A percentile compares a stretch with the other conserved stretches of the same genome.
These are phyloP conservation scores for Panus rudis DNA, from an alignment of 768 basidiomycete species.

Conservation along the genomic window DNA sequence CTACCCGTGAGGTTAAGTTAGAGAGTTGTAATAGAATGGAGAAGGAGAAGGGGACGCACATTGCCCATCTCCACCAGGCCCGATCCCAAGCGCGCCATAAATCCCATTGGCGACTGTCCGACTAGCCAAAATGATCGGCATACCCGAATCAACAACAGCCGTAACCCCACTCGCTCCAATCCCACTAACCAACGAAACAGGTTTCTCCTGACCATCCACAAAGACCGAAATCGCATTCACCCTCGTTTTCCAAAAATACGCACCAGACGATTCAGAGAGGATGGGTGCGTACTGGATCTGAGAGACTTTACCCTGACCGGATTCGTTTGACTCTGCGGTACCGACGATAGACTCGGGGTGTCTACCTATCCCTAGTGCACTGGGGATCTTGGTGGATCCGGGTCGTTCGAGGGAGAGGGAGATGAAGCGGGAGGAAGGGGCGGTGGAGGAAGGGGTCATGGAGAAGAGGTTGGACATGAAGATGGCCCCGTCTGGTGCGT, in stretches of 20 bases:
- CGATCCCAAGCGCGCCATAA: slow-evolving; percentile 66
- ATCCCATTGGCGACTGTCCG: slow-evolving; percentile 61
- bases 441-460: slow-evolving; percentile 43
- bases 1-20: slow-evolving; percentile 29
- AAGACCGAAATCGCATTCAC: slow-evolving; percentile 58
- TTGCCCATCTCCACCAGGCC: slow-evolving; percentile 50
- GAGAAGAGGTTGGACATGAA: slow-evolving; percentile 67
- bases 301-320: too few relatives aligned
- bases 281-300: slow-evolving; percentile 43
- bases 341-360: slow-evolving; percentile 57
- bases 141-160: slow-evolving; percentile 69
- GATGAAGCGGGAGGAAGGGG: slow-evolving; percentile 58
- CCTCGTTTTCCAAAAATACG: slow-evolving; percentile 55
- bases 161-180: slow-evolving; percentile 41
- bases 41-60: slow-evolving; percentile 40
- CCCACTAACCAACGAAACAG: slow-evolving; percentile 34
- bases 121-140: slow-evolving; percentile 60
- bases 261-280: slow-evolving; percentile 33
- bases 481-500: slow-evolving; percentile 57
- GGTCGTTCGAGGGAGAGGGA: slow-evolving; percentile 65
- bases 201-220: slow-evolving; percentile 34
- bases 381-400: slow-evolving; percentile 47
- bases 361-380: slow-evolving; percentile 60
- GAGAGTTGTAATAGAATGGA: neutral
- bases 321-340: too few relatives aligned